Conservation (phyloP, 257 asterid genomes). For the Verbena officinalis region DNA sequence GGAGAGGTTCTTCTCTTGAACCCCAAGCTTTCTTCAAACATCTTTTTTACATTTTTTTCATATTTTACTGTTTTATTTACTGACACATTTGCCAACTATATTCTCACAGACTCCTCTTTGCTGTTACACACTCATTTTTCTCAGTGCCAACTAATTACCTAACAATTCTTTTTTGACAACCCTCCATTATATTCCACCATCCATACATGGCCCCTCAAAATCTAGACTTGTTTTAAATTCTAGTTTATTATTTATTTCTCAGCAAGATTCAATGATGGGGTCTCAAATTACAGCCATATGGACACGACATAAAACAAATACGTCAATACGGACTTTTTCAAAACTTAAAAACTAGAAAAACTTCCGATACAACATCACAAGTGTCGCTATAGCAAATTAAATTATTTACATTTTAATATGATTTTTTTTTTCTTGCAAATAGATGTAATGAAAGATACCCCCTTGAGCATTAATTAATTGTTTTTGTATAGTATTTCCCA, state of each 20-base stretch:
- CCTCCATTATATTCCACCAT: slow-evolving; percentile 32
- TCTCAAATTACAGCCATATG: no score
- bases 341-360: no score
- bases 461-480: not conserved
- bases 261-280: not conserved
- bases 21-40: slow-evolving; percentile 51
- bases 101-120: slow-evolving; percentile 60
- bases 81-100: slow-evolving; percentile 80
- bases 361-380: no score
- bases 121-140: slow-evolving; percentile 73
- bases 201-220: slow-evolving; percentile 35
- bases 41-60: slow-evolving; percentile 17
- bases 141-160: slow-evolving; percentile 65
- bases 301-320: no score
- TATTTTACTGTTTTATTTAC: slow-evolving; percentile 36
- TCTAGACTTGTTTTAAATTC: slow-evolving; percentile 16
- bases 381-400: no score
- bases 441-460: not conserved
- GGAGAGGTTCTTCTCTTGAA: slow-evolving; percentile 73
- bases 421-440: not conserved
- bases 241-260: not conserved
- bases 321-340: no score
- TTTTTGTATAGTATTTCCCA: not conserved
- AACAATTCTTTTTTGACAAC: slow-evolving; percentile 38
- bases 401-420: no score